Percentiles rank a stretch among this genome's conserved stretches.
Conservation (phyloP, 345 rosid genomes). For the Syzygium aqueum region DNA sequence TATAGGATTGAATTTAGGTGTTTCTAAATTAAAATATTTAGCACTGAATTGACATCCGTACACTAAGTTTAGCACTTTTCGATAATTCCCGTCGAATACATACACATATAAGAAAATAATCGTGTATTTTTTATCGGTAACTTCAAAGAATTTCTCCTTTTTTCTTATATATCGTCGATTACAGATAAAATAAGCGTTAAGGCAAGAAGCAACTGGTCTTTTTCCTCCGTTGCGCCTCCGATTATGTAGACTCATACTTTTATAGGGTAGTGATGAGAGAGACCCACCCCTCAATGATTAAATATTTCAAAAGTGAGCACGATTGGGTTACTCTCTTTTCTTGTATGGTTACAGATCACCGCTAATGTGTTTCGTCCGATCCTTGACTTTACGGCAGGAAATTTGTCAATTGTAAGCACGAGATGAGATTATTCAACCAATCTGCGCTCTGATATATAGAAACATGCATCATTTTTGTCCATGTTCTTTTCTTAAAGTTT, state of each 20-base stretch:
- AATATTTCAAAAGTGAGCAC: background rate
- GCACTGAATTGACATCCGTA: fast-evolving
- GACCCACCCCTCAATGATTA: background rate
- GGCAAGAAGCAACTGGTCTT: background rate
- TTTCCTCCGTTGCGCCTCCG: background rate
- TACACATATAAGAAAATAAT: too few species aligned
- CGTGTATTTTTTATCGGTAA: background rate
- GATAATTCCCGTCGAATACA: background rate
- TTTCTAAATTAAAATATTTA: too few species aligned
- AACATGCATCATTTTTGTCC: background rate
- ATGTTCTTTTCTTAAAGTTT: background rate
- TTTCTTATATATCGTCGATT: background rate
- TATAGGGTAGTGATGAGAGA: background rate
- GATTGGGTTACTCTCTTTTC: background rate
- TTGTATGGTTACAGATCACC: background rate
- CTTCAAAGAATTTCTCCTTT: background rate
- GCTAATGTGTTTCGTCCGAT: background rate
- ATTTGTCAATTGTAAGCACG: background rate
- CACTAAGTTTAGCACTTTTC: too few species aligned
- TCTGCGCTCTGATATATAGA: background rate
- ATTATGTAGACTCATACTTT: background rate
- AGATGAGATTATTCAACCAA: background rate
- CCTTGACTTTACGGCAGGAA: background rate
- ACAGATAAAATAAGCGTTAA: background rate
- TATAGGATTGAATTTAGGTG: background rate